Percentiles rank a stretch among this genome's conserved stretches.
These are phyloP conservation scores for Lepidium sativum DNA, from an alignment of 345 rosid species.

Conservation along the genomic window DNA sequence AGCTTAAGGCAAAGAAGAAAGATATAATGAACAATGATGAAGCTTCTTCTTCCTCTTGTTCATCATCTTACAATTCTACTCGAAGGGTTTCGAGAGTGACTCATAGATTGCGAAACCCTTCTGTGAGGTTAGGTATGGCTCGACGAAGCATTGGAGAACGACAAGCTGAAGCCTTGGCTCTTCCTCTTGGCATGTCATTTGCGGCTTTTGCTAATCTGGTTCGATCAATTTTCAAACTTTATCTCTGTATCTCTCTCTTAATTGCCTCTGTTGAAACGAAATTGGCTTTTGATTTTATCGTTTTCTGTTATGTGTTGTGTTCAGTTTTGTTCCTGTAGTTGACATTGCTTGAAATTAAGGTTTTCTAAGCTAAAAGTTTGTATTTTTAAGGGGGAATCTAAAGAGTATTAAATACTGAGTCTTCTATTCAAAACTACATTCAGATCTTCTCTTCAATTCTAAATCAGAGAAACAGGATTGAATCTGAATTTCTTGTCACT, in stretches of 20 bases:
- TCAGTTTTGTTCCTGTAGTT: not conserved
- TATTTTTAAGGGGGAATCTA: not conserved
- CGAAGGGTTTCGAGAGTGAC: slow-evolving; percentile 24
- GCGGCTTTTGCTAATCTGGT: slow-evolving; percentile 89
- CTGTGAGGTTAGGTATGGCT: slow-evolving; percentile 29
- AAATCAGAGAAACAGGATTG: not conserved
- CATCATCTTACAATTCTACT: slow-evolving; percentile 27
- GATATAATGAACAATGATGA: slow-evolving; percentile 16
- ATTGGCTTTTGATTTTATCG: not conserved
- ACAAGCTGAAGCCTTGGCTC: slow-evolving; percentile 59
- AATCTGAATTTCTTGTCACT: not conserved
- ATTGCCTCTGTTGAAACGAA: not conserved
- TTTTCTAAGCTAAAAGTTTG: not conserved
- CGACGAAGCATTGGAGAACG: slow-evolving; percentile 27
- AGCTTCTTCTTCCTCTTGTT: slow-evolving; percentile 22
- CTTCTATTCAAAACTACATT: not conserved
- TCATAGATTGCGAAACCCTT: slow-evolving; percentile 32
- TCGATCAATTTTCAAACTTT: slow-evolving; percentile 18
- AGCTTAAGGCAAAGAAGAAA: slow-evolving; percentile 16
- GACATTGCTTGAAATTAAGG: not conserved
- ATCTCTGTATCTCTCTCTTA: not conserved
- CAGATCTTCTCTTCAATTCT: slow-evolving; percentile 4
- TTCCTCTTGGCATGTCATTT: slow-evolving; percentile 88
- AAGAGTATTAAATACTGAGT: not conserved
- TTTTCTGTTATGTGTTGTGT: slow-evolving; percentile 3